A percentile compares a stretch with the other conserved stretches of the same genome.
Evolutionary conservation across 2,329 filamentous ascomycete genomes (phyloP).

Genomic region (Fragosphaeria purpurea): DNA sequence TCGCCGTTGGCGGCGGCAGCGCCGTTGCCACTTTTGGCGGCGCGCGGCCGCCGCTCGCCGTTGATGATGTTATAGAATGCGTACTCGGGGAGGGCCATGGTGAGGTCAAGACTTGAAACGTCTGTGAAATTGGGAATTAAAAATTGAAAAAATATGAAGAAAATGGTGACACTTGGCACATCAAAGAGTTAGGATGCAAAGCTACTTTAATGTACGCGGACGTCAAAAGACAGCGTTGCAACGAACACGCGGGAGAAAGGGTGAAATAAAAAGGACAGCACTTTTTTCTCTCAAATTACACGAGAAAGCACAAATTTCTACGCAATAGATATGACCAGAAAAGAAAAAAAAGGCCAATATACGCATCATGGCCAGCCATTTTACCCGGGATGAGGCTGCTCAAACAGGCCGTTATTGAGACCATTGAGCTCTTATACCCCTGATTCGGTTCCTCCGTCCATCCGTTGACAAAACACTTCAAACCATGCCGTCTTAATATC

Average conservation of each 20-base stretch:
- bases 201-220: background rate
- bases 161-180: too few species aligned
- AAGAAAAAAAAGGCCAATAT: background rate
- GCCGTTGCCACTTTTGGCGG: slow-evolving; percentile 9
- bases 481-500: too few species aligned
- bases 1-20: too few species aligned
- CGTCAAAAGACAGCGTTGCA: background rate
- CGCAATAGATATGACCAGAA: background rate
- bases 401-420: too few species aligned
- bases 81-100: slow-evolving; percentile 7
- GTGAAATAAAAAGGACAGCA: background rate
- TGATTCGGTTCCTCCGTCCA: too few species aligned
- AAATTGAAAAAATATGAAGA: too few species aligned
- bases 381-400: too few species aligned
- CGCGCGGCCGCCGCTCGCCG: slow-evolving; percentile 26
- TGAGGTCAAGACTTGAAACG: background rate
- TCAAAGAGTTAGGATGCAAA: background rate
- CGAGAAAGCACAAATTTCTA: background rate
- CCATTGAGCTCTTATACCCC: too few species aligned
- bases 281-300: too few species aligned
- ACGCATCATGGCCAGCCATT: background rate
- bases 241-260: too few species aligned
- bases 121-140: too few species aligned
- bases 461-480: too few species aligned
- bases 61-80: slow-evolving; percentile 35